Evolutionary conservation across 768 basidiomycete species (phyloP).

Genomic region (Panaeolus cyanescens): DNA sequence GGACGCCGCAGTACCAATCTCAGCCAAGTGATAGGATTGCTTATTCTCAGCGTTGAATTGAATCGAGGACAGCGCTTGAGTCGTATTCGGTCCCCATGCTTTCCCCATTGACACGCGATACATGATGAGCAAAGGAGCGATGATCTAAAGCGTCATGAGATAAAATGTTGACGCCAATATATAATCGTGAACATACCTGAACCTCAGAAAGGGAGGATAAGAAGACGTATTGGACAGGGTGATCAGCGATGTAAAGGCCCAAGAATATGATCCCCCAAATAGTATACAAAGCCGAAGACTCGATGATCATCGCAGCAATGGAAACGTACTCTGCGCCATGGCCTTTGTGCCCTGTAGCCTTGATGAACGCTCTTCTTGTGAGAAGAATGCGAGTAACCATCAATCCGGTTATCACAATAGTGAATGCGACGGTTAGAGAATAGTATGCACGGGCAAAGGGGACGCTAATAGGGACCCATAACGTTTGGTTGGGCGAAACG

Average conservation of each 20-base stretch:
- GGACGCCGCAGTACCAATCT: no score
- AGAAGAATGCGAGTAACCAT: constrained; percentile 7
- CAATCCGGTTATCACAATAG: constrained; percentile 5
- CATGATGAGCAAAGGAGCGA: constrained; percentile 8
- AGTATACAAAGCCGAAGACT: constrained; percentile 10
- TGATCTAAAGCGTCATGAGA: not conserved
- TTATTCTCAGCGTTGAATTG: no score
- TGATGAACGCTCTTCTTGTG: not conserved
- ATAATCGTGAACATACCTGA: constrained; percentile 2
- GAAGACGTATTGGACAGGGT: constrained; percentile 11
- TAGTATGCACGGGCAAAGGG: constrained; percentile 10
- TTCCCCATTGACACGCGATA: not conserved
- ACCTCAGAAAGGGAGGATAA: constrained; percentile 7
- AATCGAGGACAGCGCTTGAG: no score
- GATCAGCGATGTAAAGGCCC: constrained; percentile 10
- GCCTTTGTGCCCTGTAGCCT: not conserved
- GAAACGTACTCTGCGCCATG: constrained; percentile 8
- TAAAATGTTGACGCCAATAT: not conserved
- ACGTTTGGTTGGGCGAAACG: not conserved
- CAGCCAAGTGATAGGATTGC: no score
- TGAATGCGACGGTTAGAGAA: constrained; percentile 6
- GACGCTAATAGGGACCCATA: constrained; percentile 4
- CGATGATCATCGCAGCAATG: constrained; percentile 11
- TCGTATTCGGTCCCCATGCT: not conserved
- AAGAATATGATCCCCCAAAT: constrained; percentile 14